Evolutionary conservation across 129 eudicot species (phyloP).

Genomic region (Centella asiatica): DNA sequence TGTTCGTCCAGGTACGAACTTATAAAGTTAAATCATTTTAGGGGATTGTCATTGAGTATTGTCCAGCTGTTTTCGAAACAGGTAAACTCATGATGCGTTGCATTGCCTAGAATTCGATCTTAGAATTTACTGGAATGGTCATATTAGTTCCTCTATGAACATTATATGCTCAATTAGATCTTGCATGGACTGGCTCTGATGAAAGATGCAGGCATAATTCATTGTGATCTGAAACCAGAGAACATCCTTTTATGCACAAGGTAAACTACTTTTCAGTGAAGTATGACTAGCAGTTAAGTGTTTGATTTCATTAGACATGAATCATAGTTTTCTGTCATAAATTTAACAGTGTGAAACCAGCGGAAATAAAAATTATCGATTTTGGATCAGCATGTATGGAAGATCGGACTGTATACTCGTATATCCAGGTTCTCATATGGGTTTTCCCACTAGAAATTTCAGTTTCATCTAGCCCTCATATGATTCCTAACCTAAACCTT

Average conservation of each 20-base stretch:
- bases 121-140: not conserved
- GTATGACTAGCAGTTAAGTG: not conserved
- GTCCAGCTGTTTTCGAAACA: constrained; percentile 93
- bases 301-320: no score
- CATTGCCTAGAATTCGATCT: constrained; percentile 2
- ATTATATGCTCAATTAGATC: constrained; percentile 39
- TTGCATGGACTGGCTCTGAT: constrained; percentile 85
- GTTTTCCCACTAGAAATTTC: constrained; percentile 5
- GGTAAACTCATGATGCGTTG: constrained; percentile 29
- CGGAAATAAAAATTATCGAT: constrained; percentile 87
- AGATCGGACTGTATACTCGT: constrained; percentile 92
- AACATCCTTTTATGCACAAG: constrained; percentile 91
- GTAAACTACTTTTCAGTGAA: constrained; percentile 26
- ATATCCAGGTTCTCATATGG: constrained; percentile 62
- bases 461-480: constrained; percentile 17
- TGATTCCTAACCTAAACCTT: constrained; percentile 16
- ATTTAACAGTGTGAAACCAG: constrained; percentile 68
- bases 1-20: constrained; percentile 71
- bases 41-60: constrained; percentile 83
- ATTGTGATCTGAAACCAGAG: constrained; percentile 96
- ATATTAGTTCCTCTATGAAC: constrained; percentile 11
- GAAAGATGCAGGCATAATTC: constrained; percentile 98
- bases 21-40: constrained; percentile 66
- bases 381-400: constrained; percentile 99
- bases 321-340: constrained; percentile 15